Evolutionary conservation across 768 basidiomycete species (phyloP), one percentile per base, ranked within the genome.

Genomic region (Psilocybe subaeruginosa): DNA sequence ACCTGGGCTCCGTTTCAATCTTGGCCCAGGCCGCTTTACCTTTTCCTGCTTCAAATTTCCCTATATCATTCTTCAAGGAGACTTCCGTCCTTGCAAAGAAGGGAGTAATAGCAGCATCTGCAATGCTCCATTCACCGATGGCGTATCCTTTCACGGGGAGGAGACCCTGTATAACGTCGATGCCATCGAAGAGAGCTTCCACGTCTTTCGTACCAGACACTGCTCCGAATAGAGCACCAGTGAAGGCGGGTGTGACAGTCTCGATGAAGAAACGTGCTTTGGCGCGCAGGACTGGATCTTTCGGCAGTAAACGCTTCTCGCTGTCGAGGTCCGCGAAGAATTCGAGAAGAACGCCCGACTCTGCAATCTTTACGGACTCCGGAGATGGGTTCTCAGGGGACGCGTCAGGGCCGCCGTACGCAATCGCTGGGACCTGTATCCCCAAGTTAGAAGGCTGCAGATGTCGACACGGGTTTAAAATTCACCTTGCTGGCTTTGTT

Each of bases 401-500:
- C 17, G 82, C 82, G 11, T 78, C 74, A 4, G 88, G 85, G 2
- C 87, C 88, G 39, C 87, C 88, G 64, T 85, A 88, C 0, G 84
- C 73, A 39, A 89, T 74, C 0, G 86, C 85, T 23, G 87, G 84
- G 14, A 88, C 80, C 85, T 85, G 49, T 17, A 4, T 52, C 58
- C 12, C 17, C 0, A 33, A n/a, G n/a, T 39, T 39, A 39, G 37
- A 8, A 8, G 41, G 30, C 29, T 9, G 37, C 7, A 14, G 1
- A 14, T 43, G 41, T 23, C 39, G 11, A 52, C 23, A 30, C 33
- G 9, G 17, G 14, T 39, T 39, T 39, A 39, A 14, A 39, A 16
- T 68, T 14, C 66, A 86, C 88, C 81, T 89, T 90, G 74, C 82
- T 82, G 0, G 82, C 86, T 1, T 84, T 84, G 72, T 90, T 90